These are phyloP conservation scores for Rhizophagus prolifer DNA, from an alignment of 192 early-diverging fungal genomes.

Conservation along the genomic window DNA sequence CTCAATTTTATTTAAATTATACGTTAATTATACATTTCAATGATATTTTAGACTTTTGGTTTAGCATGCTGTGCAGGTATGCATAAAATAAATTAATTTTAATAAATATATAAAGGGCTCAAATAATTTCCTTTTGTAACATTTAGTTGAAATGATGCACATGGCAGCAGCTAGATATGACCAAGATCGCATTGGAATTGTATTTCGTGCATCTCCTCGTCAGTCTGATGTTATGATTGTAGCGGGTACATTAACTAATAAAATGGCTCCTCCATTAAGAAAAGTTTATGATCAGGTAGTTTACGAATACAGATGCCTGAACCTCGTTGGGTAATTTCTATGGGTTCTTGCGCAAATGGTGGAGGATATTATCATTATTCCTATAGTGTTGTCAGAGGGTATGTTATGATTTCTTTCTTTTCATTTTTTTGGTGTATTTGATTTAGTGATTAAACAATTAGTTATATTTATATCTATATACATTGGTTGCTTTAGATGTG, in stretches of 20 bases:
- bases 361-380: constrained; percentile 99
- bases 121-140: not conserved
- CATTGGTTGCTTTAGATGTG: constrained; percentile 59
- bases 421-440: not conserved
- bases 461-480: not conserved
- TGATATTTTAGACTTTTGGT: constrained; percentile 66
- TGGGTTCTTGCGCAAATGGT: constrained; percentile 96
- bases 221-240: constrained; percentile 99
- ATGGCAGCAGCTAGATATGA: constrained; percentile 95
- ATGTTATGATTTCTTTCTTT: not conserved
- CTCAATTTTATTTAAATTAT: not conserved
- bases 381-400: constrained; percentile 87
- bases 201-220: constrained; percentile 95
- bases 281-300: constrained; percentile 64
- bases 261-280: constrained; percentile 80
- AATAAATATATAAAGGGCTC: not conserved
- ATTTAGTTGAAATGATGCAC: constrained; percentile 93
- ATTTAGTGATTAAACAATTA: not conserved
- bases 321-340: constrained; percentile 99
- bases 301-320: constrained; percentile 76
- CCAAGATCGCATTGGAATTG: constrained; percentile 96
- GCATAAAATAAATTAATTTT: not conserved
- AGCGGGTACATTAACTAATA: constrained; percentile 97
- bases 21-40: not conserved
- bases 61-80: constrained; percentile 90